Conservation (phyloP, 768 basidiomycete genomes). For the Pulveroboletus ravenelii region DNA sequence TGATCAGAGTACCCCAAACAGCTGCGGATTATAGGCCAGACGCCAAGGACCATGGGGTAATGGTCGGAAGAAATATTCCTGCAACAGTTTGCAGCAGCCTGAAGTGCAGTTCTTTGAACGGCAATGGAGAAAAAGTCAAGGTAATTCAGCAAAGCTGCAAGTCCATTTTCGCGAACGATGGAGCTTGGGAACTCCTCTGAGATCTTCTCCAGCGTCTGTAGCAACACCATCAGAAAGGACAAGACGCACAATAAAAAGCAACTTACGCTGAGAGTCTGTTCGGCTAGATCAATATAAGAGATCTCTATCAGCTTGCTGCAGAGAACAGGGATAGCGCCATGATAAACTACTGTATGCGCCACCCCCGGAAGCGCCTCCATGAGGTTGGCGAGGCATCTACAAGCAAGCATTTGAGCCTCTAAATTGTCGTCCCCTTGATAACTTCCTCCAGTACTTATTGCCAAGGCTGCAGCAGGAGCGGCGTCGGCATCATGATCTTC, state of each 20-base stretch:
- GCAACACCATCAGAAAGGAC: conserved; percentile 14
- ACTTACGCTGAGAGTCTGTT: conserved; percentile 95
- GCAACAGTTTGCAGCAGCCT: conserved; percentile 96
- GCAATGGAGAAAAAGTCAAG: conserved; percentile 99
- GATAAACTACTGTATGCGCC: conserved; percentile 95
- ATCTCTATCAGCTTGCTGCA: conserved; percentile 98
- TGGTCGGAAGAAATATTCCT: conserved; percentile 86
- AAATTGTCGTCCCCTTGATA: conserved; percentile 81
- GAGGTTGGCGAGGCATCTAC: conserved; percentile 93
- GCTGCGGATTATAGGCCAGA: conserved; percentile 90
- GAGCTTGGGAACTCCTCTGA: conserved; percentile 95
- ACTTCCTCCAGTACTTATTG: conserved; percentile 66
- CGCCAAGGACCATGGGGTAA: conserved; percentile 82
- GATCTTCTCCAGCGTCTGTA: conserved; percentile 94
- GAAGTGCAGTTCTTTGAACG: conserved; percentile 93
- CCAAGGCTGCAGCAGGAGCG: conserved; percentile 81
- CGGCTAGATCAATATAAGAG: conserved; percentile 95
- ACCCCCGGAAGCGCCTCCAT: conserved; percentile 99
- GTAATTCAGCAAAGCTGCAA: conserved; percentile 89
- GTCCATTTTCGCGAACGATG: conserved; percentile 93
- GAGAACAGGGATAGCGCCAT: conserved; percentile 96
- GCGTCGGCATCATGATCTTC: conserved; percentile 77
- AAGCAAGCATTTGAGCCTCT: conserved; percentile 94
- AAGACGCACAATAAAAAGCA: background rate
- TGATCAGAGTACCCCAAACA: conserved; percentile 91